Evolutionary conservation across 371 early-diverging fungal genomes (phyloP), one percentile per base, ranked within the genome.

Genomic region (Rhizomucor miehei): DNA sequence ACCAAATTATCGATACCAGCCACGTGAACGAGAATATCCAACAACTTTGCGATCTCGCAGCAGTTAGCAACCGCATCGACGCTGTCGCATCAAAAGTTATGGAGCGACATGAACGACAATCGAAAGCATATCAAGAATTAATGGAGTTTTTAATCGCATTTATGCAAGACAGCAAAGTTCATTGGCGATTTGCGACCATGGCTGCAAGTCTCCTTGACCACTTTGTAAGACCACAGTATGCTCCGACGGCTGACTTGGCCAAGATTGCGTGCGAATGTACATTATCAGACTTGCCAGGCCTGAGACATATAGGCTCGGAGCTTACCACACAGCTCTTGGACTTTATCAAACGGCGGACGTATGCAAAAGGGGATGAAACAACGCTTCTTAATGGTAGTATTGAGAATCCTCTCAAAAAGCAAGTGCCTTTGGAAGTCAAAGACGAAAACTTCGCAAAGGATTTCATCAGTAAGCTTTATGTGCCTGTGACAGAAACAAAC

Each of bases 141-240:
- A 58, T 69, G 16, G 48, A 53, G 8, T 52, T 41, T 3, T 65
- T 88, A 21, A 56, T 87, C 11, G 69, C 54, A 6, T 66, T 84
- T 36, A 46, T 80, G 44, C 61, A 80, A 20, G 79, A 83, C 51
- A 63, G 80, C 12, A 73, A 77, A 6, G 64, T 90, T 0, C 91
- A 90, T 40, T 94, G 93, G 93, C 83, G 93, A 6, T 89, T 85
- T 62, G 77, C 83, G 1, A 77, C 84, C 0, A 90, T 92, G 86
- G 81, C 89, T 2, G 80, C 87, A 53, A 87, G 83, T 48, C 86
- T 90, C 40, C 59, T 93, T 6, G 90, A 91, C 40, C 56, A 87
- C 19, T 71, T 85, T 20, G 62, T 86, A 44, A 64, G 86, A 21
- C 71, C 80, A 0, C 82, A 89, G 40, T 63, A 63, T 41, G 79